phyloP scores from a whole-genome alignment of 202 grass and related monocot genomes.

The Eragrostis tef region DNA sequence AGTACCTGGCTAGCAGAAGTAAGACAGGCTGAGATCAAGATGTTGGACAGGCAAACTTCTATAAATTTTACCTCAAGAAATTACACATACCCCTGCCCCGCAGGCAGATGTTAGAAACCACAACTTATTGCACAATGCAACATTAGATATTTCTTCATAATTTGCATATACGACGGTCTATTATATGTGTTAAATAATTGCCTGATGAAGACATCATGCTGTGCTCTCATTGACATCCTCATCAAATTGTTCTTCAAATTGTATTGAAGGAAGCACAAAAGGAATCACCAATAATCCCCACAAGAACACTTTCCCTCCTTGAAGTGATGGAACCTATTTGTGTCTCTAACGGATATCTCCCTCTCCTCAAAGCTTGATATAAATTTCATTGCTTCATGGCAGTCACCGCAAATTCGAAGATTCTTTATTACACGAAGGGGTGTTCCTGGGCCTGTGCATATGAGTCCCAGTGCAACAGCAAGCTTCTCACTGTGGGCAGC shows the following conservation, averaged over 20 bases:
- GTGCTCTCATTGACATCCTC: slow-evolving; percentile 3
- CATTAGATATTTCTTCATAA: not conserved
- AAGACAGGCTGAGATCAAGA: too few species aligned
- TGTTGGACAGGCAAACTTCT: too few species aligned
- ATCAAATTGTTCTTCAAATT: slow-evolving; percentile 2
- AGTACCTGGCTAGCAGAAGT: too few species aligned
- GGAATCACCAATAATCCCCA: slow-evolving; percentile 74
- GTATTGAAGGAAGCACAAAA: not conserved
- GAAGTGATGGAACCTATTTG: slow-evolving; percentile 86
- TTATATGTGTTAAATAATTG: slow-evolving; percentile 19
- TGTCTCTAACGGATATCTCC: slow-evolving; percentile 78
- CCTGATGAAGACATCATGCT: not conserved
- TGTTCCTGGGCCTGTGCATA: slow-evolving; percentile 58
- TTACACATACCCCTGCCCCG: too few species aligned
- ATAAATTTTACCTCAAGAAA: too few species aligned
- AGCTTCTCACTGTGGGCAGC: slow-evolving; percentile 82
- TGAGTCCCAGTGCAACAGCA: slow-evolving; percentile 68
- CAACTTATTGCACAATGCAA: not conserved
- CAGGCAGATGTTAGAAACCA: too few species aligned
- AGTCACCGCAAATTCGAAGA: slow-evolving; percentile 75
- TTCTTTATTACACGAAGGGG: slow-evolving; percentile 78
- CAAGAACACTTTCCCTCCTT: slow-evolving; percentile 81
- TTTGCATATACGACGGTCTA: not conserved
- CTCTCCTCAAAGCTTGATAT: slow-evolving; percentile 64
- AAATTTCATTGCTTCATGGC: slow-evolving; percentile 78